Evolutionary conservation across 129 eudicot species (phyloP).

Genomic region (Flaveria bidentis): DNA sequence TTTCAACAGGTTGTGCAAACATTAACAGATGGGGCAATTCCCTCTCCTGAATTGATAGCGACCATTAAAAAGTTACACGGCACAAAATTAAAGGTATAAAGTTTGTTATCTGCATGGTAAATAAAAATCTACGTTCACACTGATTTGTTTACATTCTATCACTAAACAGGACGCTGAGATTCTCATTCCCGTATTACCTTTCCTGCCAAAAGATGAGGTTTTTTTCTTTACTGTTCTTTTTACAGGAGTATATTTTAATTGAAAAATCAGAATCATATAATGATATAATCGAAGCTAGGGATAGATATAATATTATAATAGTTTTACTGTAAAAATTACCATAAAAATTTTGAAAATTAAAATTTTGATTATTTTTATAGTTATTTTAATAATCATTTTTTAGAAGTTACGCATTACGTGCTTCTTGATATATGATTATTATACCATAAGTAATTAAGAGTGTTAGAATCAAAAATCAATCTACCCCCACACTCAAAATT

Average conservation of each 20-base stretch:
- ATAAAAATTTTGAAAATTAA: too few relatives aligned
- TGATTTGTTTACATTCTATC: constrained; percentile 18
- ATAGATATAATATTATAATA: too few relatives aligned
- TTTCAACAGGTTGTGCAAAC: constrained; percentile 77
- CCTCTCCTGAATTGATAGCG: constrained; percentile 68
- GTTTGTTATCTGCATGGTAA: constrained; percentile 4
- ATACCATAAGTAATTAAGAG: neutral
- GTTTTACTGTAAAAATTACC: too few relatives aligned
- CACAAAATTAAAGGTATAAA: constrained; percentile 62
- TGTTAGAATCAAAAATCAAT: neutral
- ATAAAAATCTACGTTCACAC: constrained; percentile 13
- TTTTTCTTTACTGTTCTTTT: neutral
- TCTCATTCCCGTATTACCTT: constrained; percentile 72
- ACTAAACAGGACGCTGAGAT: constrained; percentile 75
- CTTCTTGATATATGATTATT: neutral
- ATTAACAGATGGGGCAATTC: constrained; percentile 81
- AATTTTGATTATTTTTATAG: neutral
- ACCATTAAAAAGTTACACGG: constrained; percentile 73
- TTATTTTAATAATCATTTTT: neutral
- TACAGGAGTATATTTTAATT: neutral
- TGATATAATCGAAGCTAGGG: neutral
- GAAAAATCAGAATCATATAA: neutral
- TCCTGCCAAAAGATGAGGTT: constrained; percentile 88
- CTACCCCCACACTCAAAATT: neutral
- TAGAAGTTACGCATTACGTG: neutral